Percentiles rank a stretch among this genome's conserved stretches.
phyloP scores from a whole-genome alignment of 2,329 filamentous ascomycete species.

The Botryotinia narcissicola region DNA sequence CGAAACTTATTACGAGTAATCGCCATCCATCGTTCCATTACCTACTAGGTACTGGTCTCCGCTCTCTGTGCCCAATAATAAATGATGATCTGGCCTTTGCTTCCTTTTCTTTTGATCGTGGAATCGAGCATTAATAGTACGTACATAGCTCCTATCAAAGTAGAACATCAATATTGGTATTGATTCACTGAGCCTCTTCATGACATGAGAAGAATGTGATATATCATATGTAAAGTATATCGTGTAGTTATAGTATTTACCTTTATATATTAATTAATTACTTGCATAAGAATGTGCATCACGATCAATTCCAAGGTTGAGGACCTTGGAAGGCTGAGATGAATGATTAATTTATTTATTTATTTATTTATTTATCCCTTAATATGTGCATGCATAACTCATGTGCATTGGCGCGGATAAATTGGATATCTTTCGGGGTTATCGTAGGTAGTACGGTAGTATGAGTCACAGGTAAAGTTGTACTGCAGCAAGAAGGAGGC shows the following conservation, averaged over 20 bases:
- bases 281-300: background rate
- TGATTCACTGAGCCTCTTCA: background rate
- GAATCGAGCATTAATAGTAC: background rate
- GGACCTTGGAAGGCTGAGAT: conserved; percentile 1
- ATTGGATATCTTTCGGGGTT: background rate
- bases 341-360: too few relatives aligned
- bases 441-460: background rate
- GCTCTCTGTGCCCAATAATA: background rate
- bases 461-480: background rate
- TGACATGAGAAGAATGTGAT: background rate
- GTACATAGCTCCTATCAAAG: too few relatives aligned
- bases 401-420: background rate
- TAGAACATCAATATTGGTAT: too few relatives aligned
- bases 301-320: background rate
- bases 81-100: conserved; percentile 12
- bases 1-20: too few relatives aligned
- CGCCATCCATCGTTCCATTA: too few relatives aligned
- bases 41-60: background rate
- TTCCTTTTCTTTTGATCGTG: background rate
- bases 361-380: background rate
- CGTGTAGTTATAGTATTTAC: background rate
- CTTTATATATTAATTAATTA: background rate
- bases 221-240: background rate
- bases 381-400: background rate
- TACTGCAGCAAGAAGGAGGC: conserved; percentile 2